phyloP scores from a whole-genome alignment of 164 flowering plant genomes.

The Vitis vinifera region ASM3070453v1 NC_081812.1:12353001-12353500 shows the following conservation, averaged over 20 bases:
- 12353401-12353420: not conserved
- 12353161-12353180: not conserved
- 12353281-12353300: conserved; percentile 38
- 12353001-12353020: no score
- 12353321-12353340: conserved; percentile 62
- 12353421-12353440: not conserved
- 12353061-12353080: no score
- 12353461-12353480: no score
- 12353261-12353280: not conserved
- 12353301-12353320: conserved; percentile 66
- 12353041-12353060: no score
- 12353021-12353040: no score
- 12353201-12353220: not conserved
- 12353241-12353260: not conserved
- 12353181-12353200: not conserved
- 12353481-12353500: no score
- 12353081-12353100: no score
- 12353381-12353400: conserved; percentile 50
- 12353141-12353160: no score
- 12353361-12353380: conserved; percentile 69
- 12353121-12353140: no score
- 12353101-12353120: no score
- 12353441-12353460: not conserved
- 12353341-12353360: conserved; percentile 75
- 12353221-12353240: not conserved